Evolutionary conservation across 305 asterid species (phyloP).

Genomic region (Nicotiana rustica): DNA sequence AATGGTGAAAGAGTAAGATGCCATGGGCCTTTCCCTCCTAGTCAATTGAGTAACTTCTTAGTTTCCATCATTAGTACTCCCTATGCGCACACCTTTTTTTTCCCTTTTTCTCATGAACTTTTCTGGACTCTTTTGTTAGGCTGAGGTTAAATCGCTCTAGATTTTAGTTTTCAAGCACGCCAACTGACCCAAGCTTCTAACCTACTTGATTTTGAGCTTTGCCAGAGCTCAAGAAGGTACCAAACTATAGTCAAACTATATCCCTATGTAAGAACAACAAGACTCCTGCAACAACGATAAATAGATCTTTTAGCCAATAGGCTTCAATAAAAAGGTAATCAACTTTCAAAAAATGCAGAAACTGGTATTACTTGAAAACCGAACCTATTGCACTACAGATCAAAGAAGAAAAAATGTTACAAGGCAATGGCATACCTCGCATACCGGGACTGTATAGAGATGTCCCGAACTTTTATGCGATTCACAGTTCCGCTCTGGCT

Average conservation of each 20-base stretch:
- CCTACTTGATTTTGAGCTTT: background rate
- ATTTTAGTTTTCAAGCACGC: too few relatives aligned
- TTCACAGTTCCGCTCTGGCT: constrained; percentile 99
- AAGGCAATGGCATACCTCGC: constrained; percentile 66
- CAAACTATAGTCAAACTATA: background rate
- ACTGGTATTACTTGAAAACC: background rate
- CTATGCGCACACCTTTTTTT: background rate
- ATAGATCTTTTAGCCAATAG: background rate
- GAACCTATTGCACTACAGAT: background rate
- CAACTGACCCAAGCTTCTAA: too few relatives aligned
- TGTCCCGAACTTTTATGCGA: constrained; percentile 92
- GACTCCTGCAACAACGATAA: background rate
- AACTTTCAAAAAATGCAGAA: constrained; percentile 22
- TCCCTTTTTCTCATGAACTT: background rate
- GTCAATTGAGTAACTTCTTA: background rate
- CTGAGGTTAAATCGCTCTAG: background rate
- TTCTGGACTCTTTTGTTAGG: background rate
- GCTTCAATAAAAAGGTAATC: background rate
- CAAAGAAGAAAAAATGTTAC: background rate
- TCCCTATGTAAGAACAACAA: background rate
- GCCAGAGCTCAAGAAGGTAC: background rate
- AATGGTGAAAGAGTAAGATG: background rate
- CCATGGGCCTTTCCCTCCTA: background rate
- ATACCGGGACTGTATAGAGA: constrained; percentile 90
- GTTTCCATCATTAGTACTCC: constrained; percentile 19